Base-by-base conservation (phyloP, 2,329 filamentous ascomycete genomes). In the Colletotrichum endophyticum region DNA sequence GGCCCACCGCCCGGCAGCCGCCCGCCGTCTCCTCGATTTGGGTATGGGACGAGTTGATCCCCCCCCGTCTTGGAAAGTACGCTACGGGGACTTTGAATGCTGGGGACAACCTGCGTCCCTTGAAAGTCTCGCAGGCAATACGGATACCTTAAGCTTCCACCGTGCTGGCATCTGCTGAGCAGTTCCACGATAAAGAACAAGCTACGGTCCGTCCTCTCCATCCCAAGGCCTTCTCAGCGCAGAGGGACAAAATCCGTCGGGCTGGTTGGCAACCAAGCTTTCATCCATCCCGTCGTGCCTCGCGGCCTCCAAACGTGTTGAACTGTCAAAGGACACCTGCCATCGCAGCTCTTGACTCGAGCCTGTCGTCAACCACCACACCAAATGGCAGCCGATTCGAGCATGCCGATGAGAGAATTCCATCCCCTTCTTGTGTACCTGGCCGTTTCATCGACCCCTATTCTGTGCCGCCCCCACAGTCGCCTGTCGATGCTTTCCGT, bases 311-410 rank as follows among this genome's bases (percentile, higher is more conserved):
- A 36, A 66, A 67, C 36, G 36, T 30, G 44, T 49, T 70, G 27
- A 22, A 36, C 61, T 63, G 70, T 32, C 34, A 59, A 44, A 13
- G 66, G 64, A 70, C 73, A 73, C 16, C 73, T 73, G 64, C 57
- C 74, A 74, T 74, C 70, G 66, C 74, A 66, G 70, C 74, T 76
- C 74, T 76, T 74, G 70, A 76, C 74, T 70, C 59, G 49, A 34
- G 32, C 49, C 59, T 32, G 28, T 66, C 44, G 30, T 61, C 34
- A 61, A 27, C 19, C 49, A 53, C 12, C 12, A 76, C 56, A 66
- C 61, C 53, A 56, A 66, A 53, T 53, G 28, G 62, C 70, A 56
- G 64, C 71, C 59, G 28, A 30, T 74, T 36, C 27, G 59, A 69
- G 44, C 70, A 66, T 39, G 44, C 19, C 66, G 59, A 76, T 56